Conservation (phyloP, 768 basidiomycete genomes). For the Trametes cubensis region DNA sequence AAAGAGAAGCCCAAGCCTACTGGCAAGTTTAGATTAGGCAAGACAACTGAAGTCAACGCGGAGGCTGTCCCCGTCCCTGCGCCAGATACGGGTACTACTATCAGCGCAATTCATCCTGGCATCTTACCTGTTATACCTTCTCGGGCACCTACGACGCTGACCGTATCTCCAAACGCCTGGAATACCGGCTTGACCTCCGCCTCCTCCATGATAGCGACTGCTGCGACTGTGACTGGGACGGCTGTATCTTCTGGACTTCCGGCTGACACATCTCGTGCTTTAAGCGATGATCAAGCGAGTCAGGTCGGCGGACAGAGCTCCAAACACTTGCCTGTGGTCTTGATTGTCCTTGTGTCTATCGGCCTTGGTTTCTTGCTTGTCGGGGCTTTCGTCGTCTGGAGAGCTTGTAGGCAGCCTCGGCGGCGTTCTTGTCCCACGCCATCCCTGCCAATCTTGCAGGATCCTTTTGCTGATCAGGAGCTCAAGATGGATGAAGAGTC, state of each 20-base stretch:
- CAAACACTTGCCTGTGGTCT: conserved; percentile 48
- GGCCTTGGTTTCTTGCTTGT: conserved; percentile 53
- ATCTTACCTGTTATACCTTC: conserved; percentile 27
- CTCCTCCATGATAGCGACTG: conserved; percentile 21
- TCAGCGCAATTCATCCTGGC: conserved; percentile 29
- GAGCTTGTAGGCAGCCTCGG: conserved; percentile 51
- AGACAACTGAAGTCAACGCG: conserved; percentile 27
- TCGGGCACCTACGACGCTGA: conserved; percentile 13
- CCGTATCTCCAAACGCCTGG: background rate
- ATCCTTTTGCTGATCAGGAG: conserved; percentile 52
- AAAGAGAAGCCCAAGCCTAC: conserved; percentile 18
- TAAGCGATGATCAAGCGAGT: conserved; percentile 15
- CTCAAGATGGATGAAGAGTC: conserved; percentile 56
- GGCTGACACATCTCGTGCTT: conserved; percentile 15
- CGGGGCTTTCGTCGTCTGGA: conserved; percentile 50
- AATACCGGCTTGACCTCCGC: conserved; percentile 28
- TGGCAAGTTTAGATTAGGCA: conserved; percentile 8
- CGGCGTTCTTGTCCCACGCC: conserved; percentile 63
- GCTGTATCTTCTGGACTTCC: background rate
- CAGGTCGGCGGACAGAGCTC: conserved; percentile 5
- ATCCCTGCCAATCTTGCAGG: conserved; percentile 72
- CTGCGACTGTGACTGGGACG: background rate
- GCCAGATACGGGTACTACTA: conserved; percentile 43
- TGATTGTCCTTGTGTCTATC: conserved; percentile 57
- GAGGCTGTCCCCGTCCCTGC: conserved; percentile 52